phyloP scores from a whole-genome alignment of 345 rosid genomes.

The Ceriops tagal region DNA sequence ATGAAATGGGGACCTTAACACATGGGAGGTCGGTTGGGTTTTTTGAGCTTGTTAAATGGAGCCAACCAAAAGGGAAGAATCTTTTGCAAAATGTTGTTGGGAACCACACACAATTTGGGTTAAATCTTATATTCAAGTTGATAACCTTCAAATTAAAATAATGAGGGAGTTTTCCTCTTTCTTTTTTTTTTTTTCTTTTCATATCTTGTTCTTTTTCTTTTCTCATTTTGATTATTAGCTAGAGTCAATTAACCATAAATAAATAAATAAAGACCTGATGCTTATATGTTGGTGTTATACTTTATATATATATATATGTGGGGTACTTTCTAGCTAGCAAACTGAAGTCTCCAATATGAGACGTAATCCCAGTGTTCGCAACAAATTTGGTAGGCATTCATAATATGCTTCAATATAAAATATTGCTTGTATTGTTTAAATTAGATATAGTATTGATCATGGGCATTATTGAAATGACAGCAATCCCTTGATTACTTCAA shows the following conservation, averaged over 20 bases:
- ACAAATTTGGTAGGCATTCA: no score
- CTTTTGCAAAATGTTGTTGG: constrained; percentile 53
- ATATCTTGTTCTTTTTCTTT: neutral
- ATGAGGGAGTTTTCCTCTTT: no score
- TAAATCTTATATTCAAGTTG: constrained; percentile 5
- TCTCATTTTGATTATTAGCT: neutral
- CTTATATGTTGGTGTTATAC: constrained; percentile 1
- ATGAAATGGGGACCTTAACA: constrained; percentile 73
- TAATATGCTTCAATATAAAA: no score
- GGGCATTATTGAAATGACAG: no score
- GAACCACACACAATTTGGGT: constrained; percentile 41
- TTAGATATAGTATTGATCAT: no score
- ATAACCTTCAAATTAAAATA: neutral
- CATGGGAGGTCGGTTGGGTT: constrained; percentile 52
- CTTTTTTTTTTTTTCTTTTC: no score
- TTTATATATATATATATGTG: neutral
- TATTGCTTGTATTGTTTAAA: no score
- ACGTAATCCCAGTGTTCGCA: no score
- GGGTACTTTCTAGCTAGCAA: neutral
- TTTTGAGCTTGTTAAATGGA: constrained; percentile 47
- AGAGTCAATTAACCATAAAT: neutral
- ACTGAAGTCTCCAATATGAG: neutral
- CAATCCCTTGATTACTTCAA: no score
- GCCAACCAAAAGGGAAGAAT: constrained; percentile 50
- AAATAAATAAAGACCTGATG: neutral